Conservation (phyloP, 31 red algal species). For the Odonthalia washingtoniensis region DNA sequence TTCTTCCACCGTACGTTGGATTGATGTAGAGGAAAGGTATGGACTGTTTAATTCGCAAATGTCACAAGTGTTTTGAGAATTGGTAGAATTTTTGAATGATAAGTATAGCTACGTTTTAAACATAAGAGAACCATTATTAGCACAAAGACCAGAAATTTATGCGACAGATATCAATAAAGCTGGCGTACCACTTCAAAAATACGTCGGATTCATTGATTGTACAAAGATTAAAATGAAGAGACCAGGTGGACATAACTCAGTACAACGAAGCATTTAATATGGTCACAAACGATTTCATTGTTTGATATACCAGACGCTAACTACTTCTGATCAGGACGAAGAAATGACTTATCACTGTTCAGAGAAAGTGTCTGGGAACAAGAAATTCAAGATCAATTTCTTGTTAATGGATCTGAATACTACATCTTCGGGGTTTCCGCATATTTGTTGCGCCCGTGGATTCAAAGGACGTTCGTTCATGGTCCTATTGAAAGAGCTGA, state of each 20-base stretch:
- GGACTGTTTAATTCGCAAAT: not conserved
- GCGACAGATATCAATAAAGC: not conserved
- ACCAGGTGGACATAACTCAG: constrained; percentile 11
- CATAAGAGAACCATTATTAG: not conserved
- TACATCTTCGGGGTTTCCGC: constrained; percentile 47
- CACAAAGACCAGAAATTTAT: not conserved
- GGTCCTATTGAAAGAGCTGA: too few relatives aligned
- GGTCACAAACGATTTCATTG: constrained; percentile 35
- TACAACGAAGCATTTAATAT: constrained; percentile 19
- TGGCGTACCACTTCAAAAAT: constrained; percentile 20
- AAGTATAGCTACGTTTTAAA: not conserved
- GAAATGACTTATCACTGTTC: constrained; percentile 17
- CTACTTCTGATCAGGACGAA: constrained; percentile 40
- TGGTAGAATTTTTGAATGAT: not conserved
- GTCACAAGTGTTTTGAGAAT: not conserved
- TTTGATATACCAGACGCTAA: constrained; percentile 24
- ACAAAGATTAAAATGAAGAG: constrained; percentile 48
- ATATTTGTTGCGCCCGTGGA: constrained; percentile 45
- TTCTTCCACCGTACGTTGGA: too few relatives aligned
- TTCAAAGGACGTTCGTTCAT: constrained; percentile 18
- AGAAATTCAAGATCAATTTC: not conserved
- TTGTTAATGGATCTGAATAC: constrained; percentile 11
- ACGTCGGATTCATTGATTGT: constrained; percentile 48
- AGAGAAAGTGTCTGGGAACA: constrained; percentile 30
- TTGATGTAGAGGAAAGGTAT: constrained; percentile 15